Base-by-base conservation (phyloP, 495 filamentous ascomycete species). In the Monascus purpureus region DNA sequence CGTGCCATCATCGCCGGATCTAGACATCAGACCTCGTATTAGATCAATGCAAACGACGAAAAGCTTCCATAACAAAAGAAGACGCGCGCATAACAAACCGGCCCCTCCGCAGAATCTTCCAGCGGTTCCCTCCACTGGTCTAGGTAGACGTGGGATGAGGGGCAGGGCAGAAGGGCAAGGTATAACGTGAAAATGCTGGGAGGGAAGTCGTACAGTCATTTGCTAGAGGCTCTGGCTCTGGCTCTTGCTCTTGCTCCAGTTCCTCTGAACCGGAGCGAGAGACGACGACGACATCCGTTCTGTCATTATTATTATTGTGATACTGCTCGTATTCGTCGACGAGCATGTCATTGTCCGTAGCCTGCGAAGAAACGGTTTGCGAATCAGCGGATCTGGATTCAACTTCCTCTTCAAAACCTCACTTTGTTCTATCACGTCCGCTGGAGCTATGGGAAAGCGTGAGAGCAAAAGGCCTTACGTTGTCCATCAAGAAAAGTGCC, bases 261-360 rank as follows among this genome's bases (percentile, higher is more conserved):
- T 73, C 71, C 25, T 63, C 53, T 20, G 59, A 66, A 33, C 66
- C 72, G 17, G 70, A 79, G 31, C 81, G 76, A 41, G 73, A 77
- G 55, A 95, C 92, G 53, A 82, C 80, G 38, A 82, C 77, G 43
- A 87, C 76, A 52, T 87, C 77, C 34, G 82, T 77, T 50, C 80
- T 77, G 52, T 93, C 90, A 58, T 75, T 71, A 39, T 74, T 77
- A 52, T 93, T 88, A 57, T 75, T 71, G 39, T 74, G 64, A 50
- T 77, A 75, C 49, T 73, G 71, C 39, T 79, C 75, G 37, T 77
- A 76, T 14, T 75, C 63, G 44, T 84, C 80, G 40, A 84, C 63
- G 45, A 76, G 62, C 79, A 83, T 79, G 39, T 79, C 68, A 53
- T 50, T 58, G 43, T 66, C 59, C 43, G 53, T 40, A 43, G 57